A percentile compares a stretch with the other conserved stretches of the same genome.
These are phyloP conservation scores for Taxillus chinensis DNA, from an alignment of 164 flowering plant species.

Conservation along the genomic window DNA sequence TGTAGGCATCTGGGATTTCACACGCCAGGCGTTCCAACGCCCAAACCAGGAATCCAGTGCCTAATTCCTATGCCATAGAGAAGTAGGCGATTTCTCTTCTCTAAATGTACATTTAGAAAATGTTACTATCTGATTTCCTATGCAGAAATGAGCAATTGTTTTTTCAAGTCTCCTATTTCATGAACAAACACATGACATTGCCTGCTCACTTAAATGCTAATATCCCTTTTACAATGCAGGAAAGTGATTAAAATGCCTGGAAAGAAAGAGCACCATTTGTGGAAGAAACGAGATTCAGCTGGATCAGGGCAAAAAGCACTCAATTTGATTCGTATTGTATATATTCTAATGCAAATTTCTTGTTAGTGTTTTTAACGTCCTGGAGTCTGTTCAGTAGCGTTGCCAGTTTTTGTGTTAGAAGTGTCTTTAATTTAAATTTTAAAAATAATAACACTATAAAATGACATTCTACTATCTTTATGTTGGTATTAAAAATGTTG, in stretches of 20 bases:
- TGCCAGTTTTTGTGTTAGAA: too few species aligned
- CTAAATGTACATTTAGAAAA: too few species aligned
- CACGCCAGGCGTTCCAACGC: constrained; percentile 4
- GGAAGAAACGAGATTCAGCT: constrained; percentile 82
- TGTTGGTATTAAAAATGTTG: too few species aligned
- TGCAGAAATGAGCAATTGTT: neutral
- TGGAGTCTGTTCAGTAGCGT: too few species aligned
- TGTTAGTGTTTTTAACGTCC: too few species aligned
- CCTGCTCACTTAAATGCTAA: neutral
- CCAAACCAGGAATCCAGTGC: neutral
- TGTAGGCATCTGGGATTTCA: constrained; percentile 7
- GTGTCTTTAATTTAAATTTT: too few species aligned
- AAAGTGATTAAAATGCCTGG: constrained; percentile 19
- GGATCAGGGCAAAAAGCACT: constrained; percentile 83
- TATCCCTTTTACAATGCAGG: constrained; percentile 12
- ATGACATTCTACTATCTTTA: too few species aligned
- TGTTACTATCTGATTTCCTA: too few species aligned
- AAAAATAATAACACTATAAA: too few species aligned
- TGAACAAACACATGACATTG: neutral
- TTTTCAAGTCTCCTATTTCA: neutral
- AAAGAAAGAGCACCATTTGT: constrained; percentile 63
- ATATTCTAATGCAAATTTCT: constrained; percentile 8
- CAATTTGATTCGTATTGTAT: constrained; percentile 62
- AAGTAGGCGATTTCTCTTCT: constrained; percentile 9
- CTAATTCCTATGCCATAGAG: constrained; percentile 3